phyloP scores from a whole-genome alignment of 2,329 filamentous ascomycete genomes.

The Fusarium sp. region DNA sequence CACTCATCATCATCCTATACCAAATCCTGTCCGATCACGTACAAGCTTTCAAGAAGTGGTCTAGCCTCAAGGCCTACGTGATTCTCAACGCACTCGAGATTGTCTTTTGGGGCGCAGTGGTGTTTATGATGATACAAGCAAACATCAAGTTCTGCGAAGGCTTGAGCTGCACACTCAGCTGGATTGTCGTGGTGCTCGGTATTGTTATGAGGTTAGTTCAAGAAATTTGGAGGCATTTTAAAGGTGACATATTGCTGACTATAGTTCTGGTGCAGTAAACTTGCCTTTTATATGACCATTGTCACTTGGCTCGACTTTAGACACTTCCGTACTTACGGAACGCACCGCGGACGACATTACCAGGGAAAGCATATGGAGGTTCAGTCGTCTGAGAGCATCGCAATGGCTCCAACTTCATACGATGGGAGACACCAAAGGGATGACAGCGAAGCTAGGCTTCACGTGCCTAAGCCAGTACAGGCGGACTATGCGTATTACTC shows the following conservation, averaged over 20 bases:
- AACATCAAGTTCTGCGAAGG: conserved; percentile 7
- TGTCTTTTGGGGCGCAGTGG: conserved; percentile 55
- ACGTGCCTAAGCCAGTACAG: conserved; percentile 1
- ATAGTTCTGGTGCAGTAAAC: not conserved
- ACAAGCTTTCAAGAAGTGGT: conserved; percentile 48
- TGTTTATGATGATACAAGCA: conserved; percentile 9
- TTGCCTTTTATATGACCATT: not conserved
- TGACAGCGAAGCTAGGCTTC: not conserved
- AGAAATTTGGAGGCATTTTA: not conserved
- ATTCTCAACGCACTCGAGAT: conserved; percentile 59
- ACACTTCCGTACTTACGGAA: conserved; percentile 1
- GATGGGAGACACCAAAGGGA: not conserved
- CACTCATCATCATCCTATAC: conserved; percentile 1
- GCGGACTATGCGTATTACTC: not conserved
- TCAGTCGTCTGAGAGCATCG: not conserved
- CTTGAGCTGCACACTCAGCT: conserved; percentile 2
- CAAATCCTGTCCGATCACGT: conserved; percentile 1
- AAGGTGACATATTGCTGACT: not conserved
- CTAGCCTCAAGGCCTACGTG: conserved; percentile 56
- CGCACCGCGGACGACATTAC: not conserved
- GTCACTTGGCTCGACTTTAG: conserved; percentile 7
- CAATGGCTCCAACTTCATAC: not conserved
- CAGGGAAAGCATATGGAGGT: not conserved
- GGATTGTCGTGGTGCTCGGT: not conserved
- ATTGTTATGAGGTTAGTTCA: not conserved